These are phyloP conservation scores for Adansonia digitata DNA, from an alignment of 345 rosid genomes.

Conservation along the genomic window DNA sequence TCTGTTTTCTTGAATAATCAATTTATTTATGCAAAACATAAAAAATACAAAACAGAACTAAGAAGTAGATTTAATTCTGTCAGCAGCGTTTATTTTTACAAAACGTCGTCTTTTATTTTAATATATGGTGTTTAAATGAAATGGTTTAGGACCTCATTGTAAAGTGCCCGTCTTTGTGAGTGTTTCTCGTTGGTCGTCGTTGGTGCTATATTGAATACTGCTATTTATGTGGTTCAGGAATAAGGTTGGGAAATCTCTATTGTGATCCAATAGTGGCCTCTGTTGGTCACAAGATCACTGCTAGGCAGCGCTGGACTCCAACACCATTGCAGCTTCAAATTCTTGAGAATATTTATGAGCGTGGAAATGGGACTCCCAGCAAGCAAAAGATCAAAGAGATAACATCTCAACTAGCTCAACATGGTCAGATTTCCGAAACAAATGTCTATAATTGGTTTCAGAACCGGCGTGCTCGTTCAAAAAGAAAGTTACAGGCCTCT, in stretches of 20 bases:
- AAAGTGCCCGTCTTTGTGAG: background rate
- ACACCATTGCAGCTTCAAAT: slow-evolving; percentile 50
- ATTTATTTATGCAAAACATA: too few species aligned
- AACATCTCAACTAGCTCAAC: slow-evolving; percentile 38
- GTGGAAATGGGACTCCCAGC: slow-evolving; percentile 52
- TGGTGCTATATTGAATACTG: too few species aligned
- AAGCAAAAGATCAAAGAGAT: slow-evolving; percentile 57
- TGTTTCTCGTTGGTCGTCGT: background rate
- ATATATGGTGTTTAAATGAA: background rate
- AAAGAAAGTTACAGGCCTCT: slow-evolving; percentile 40
- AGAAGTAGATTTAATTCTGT: too few species aligned
- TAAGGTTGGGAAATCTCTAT: slow-evolving; percentile 34
- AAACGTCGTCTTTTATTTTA: too few species aligned
- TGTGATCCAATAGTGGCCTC: slow-evolving; percentile 38
- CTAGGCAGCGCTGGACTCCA: slow-evolving; percentile 78
- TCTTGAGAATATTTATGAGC: slow-evolving; percentile 50
- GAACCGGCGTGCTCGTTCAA: slow-evolving; percentile 68
- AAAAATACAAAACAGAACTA: too few species aligned
- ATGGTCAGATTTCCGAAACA: slow-evolving; percentile 63
- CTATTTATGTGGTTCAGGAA: slow-evolving; percentile 24
- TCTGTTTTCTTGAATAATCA: too few species aligned
- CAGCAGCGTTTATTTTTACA: too few species aligned
- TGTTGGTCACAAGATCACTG: slow-evolving; percentile 35
- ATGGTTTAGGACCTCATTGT: background rate
- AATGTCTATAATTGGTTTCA: slow-evolving; percentile 85